Conservation (phyloP, 192 early-diverging fungal species). For the Umbelopsis sp. region DNA sequence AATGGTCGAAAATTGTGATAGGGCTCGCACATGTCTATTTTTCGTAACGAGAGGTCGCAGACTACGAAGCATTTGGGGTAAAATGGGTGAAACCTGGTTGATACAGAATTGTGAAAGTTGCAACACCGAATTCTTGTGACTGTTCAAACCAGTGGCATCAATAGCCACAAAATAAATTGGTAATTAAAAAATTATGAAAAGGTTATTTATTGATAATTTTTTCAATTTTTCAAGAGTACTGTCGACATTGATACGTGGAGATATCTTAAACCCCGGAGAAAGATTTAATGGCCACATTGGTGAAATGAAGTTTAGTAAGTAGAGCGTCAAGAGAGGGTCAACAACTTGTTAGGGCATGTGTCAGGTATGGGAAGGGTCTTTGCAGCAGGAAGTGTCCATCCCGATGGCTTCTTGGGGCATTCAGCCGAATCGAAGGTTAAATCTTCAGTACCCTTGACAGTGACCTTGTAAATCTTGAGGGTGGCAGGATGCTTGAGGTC, state of each 20-base stretch:
- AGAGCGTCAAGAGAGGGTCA: background rate
- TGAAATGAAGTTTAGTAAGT: too few species aligned
- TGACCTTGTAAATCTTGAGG: conserved; percentile 24
- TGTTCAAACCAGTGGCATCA: too few species aligned
- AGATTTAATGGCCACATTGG: too few species aligned
- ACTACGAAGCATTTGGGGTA: background rate
- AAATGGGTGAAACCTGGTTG: background rate
- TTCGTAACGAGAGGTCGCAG: background rate
- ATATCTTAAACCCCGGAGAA: too few species aligned
- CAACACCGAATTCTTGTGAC: background rate
- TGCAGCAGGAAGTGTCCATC: conserved; percentile 6
- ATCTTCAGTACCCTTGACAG: conserved; percentile 36
- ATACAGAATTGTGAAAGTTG: too few species aligned
- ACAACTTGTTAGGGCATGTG: conserved; percentile 4
- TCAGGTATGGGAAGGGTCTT: conserved; percentile 1
- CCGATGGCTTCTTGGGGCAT: conserved; percentile 11
- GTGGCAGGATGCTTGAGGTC: conserved; percentile 24
- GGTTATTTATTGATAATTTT: too few species aligned
- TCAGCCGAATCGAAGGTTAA: conserved; percentile 19
- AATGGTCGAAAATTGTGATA: conserved; percentile 48
- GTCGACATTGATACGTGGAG: too few species aligned
- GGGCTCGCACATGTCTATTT: background rate
- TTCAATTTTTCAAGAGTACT: too few species aligned
- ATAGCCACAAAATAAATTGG: too few species aligned
- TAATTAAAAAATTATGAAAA: too few species aligned